Evolutionary conservation across 306 rosid species (phyloP).

Genomic region (Vigna angularis): DNA sequence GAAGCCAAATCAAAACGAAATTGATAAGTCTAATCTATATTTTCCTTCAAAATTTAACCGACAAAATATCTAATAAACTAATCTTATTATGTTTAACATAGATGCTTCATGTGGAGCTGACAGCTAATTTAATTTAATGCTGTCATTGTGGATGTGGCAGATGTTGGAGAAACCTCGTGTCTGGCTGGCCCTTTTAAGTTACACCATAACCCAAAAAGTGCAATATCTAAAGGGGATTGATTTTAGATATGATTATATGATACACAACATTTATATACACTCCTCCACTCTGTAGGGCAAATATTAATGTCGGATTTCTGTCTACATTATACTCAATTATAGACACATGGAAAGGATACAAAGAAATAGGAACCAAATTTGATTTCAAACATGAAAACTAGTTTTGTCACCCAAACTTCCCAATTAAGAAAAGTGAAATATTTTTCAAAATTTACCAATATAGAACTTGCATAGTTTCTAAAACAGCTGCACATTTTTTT

Average conservation of each 20-base stretch:
- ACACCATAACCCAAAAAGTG: not conserved
- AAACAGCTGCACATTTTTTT: no score
- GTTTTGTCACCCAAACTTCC: not conserved
- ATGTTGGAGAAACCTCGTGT: not conserved
- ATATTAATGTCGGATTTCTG: not conserved
- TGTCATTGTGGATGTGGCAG: not conserved
- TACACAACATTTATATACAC: not conserved
- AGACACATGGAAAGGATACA: not conserved
- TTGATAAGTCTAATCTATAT: no score
- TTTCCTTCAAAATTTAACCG: no score
- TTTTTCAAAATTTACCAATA: no score
- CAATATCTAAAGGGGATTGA: not conserved
- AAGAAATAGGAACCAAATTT: not conserved
- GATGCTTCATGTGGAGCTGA: no score
- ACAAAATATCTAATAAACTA: no score
- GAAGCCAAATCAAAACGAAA: no score
- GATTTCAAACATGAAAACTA: not conserved
- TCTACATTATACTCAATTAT: not conserved
- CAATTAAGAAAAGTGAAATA: no score
- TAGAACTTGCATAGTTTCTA: no score
- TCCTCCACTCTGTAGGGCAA: not conserved
- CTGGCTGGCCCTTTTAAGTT: not conserved
- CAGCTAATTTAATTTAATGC: not conserved
- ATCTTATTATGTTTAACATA: not conserved
- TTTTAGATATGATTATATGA: conserved; percentile 3